Base-by-base conservation (phyloP, 495 filamentous ascomycete species). In the Trichoderma virens region DNA sequence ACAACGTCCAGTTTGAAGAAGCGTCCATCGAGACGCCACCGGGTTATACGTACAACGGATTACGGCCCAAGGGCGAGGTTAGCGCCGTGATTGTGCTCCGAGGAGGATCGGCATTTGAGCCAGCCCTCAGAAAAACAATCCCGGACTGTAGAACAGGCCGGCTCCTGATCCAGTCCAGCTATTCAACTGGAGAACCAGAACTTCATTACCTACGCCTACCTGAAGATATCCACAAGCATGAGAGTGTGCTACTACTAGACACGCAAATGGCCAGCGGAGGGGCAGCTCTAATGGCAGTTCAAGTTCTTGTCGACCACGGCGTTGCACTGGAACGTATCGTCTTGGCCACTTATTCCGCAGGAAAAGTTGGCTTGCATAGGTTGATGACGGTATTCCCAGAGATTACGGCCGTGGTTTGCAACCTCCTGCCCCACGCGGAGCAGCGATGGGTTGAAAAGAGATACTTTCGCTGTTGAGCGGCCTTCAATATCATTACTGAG, bases 241-340 rank as follows among this genome's bases (percentile, higher is more conserved):
- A 88, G 65, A 85, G 86, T 60, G 91, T 98, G 16, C 80, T 98
- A 61, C 78, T 98, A 39, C 78, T 98, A 20, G 95, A 98, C 73
- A 85, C 92, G 23, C 94, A 98, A 71, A 97, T 98, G 88, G 88
- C 89, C 18, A 91, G 88, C 65, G 94, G 94, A 20, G 93, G 92
- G 35, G 91, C 94, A 43, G 95, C 93, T 6, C 78, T 98, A 59
- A 98, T 98, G 94, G 93, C 94, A 4, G 93, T 98, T 32, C 88
- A 91, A 67, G 91, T 98, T 39, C 76, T 98, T 64, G 85, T 95
- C 51, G 94, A 98, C 75, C 92, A 98, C 71, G 94, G 94, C 2
- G 92, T 98, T n/a, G 76, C 83, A 23, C 87, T 93, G 71, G 85
- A 91, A 20, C 86, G 82, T 63, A 94, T 98, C 65, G 88, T 95